A percentile compares a stretch with the other conserved stretches of the same genome.
Conservation (phyloP, 208 protist genomes). For the Perkinsela sp. region DNA sequence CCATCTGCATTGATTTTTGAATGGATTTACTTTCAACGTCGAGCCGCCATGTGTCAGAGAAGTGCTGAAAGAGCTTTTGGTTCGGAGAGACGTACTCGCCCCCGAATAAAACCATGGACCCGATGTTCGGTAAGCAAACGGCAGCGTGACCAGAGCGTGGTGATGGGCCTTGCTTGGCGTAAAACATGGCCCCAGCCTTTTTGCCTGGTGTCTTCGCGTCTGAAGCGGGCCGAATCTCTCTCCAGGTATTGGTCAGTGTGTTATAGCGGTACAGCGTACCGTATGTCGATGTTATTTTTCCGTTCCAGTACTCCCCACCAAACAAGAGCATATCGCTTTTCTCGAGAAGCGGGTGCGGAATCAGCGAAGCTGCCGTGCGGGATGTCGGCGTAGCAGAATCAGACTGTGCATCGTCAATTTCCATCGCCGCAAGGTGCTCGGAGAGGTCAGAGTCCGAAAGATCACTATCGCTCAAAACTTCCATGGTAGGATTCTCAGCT, state of each 20-base stretch:
- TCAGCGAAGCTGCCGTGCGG: slow-evolving; percentile 42
- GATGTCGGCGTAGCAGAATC: slow-evolving; percentile 21
- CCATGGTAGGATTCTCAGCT: too few relatives aligned
- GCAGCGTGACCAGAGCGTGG: slow-evolving; percentile 6
- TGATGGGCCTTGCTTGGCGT: neutral
- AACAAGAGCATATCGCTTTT: slow-evolving; percentile 46
- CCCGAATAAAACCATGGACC: slow-evolving; percentile 45
- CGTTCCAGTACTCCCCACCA: slow-evolving; percentile 60
- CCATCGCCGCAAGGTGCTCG: neutral
- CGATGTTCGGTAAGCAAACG: slow-evolving; percentile 27
- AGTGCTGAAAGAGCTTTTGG: slow-evolving; percentile 67
- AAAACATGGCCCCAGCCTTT: slow-evolving; percentile 2
- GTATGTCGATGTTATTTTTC: slow-evolving; percentile 43
- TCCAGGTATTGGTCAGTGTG: slow-evolving; percentile 25
- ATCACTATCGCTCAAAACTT: too few relatives aligned
- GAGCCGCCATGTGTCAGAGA: slow-evolving; percentile 59
- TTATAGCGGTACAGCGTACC: slow-evolving; percentile 60
- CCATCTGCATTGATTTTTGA: neutral
- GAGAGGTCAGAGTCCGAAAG: neutral
- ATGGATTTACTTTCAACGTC: slow-evolving; percentile 11
- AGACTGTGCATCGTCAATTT: slow-evolving; percentile 1
- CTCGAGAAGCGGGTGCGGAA: slow-evolving; percentile 24
- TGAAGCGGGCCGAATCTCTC: slow-evolving; percentile 3
- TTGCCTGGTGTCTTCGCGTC: slow-evolving; percentile 1
- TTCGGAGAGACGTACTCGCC: slow-evolving; percentile 68